phyloP scores from a whole-genome alignment of 169 alveolate species.

The Plasmodium fragile region DNA sequence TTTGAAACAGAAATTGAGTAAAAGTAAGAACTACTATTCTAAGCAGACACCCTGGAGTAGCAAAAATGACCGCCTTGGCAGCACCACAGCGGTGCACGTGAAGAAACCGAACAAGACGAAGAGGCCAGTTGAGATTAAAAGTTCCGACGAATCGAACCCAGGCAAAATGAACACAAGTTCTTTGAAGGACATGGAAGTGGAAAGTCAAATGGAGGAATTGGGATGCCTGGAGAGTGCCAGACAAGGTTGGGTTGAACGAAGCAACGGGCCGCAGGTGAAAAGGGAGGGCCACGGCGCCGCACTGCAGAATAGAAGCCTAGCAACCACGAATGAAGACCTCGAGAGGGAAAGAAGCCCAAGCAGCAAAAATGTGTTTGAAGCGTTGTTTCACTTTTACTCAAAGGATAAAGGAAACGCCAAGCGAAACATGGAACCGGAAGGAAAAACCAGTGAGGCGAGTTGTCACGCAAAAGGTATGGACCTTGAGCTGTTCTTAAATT shows the following conservation, averaged over 20 bases:
- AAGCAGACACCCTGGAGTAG: background rate
- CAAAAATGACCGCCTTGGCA: background rate
- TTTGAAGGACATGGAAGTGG: background rate
- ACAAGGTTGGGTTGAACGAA: background rate
- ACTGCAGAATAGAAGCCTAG: background rate
- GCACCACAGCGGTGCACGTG: background rate
- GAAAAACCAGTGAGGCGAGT: background rate
- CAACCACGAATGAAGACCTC: background rate
- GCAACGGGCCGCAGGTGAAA: background rate
- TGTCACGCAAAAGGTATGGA: slow-evolving; percentile 35
- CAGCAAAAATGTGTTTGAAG: slow-evolving; percentile 30
- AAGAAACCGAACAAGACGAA: background rate
- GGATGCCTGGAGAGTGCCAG: background rate
- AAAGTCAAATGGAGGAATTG: background rate
- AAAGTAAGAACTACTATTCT: background rate
- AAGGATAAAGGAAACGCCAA: background rate
- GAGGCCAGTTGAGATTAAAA: background rate
- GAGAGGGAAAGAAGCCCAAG: background rate
- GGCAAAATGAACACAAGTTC: background rate
- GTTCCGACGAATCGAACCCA: background rate
- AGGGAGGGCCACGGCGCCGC: background rate
- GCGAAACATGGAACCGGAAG: background rate
- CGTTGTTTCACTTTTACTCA: slow-evolving; percentile 21
- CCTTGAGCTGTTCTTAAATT: slow-evolving; percentile 26
- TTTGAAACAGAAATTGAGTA: background rate